Evolutionary conservation across 1,284 basidiomycete genomes (phyloP), one percentile per base, ranked within the genome.

Genomic region (Tilletia horrida): DNA sequence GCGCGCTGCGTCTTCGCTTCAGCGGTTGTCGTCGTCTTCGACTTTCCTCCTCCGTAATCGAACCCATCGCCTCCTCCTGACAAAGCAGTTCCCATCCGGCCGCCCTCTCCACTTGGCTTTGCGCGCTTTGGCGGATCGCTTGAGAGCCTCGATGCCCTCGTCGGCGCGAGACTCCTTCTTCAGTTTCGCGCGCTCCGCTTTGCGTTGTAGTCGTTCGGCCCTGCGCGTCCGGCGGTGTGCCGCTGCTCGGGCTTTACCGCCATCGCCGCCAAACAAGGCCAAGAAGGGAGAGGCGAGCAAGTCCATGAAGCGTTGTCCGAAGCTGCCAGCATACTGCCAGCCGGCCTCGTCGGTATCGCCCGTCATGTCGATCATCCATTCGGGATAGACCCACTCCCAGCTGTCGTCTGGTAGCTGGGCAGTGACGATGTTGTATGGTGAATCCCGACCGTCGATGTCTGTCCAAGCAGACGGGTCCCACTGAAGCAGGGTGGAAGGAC

Each of bases 341-440:
- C 79, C 79, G 2, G 76, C 74, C 67, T 81, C 78, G 50, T 81
- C 79, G 7, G 77, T 78, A 55, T 81, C 78, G 52, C 77, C 79
- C 0, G 76, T 75, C 79, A 81, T 81, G 69, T 81, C 79, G 67
- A 81, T 78, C 62, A 75, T 67, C 79, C 79, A 81, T 31, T 78
- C 75, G 14, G 68, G 69, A 44, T 81, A 76, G 21, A 79, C 78
- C 79, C 79, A 81, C 52, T 80, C 79, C 79, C 79, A 81, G 8
- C 73, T 75, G 3, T 77, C 74, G 69, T 81, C 78, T 1, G 79
- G 79, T 47, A 81, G 68, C 69, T 81, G 79, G 14, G 78, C 77
- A 47, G 78, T 81, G 35, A 74, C 72, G 47, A 79, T 75, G 66
- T 73, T 77, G 69, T 80, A 78, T 7, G 77, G 67, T 23, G 76